phyloP scores from a whole-genome alignment of 345 rosid species.

The Excoecaria cochinchinensis region DNA sequence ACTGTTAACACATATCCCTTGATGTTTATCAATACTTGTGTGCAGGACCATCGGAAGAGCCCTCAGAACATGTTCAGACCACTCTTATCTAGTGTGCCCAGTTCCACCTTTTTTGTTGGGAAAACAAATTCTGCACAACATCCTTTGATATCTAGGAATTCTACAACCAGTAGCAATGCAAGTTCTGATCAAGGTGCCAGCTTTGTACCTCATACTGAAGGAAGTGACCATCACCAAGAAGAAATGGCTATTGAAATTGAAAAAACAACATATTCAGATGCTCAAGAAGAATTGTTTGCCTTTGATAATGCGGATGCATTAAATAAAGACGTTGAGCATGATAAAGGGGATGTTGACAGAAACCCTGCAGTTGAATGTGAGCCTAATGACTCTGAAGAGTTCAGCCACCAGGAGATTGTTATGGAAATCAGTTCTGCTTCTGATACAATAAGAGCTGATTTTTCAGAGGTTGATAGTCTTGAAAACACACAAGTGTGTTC shows the following conservation, averaged over 20 bases:
- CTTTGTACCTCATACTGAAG: slow-evolving; percentile 52
- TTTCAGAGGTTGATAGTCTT: slow-evolving; percentile 42
- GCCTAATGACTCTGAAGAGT: slow-evolving; percentile 46
- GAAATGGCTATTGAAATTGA: slow-evolving; percentile 38
- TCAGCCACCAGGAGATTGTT: slow-evolving; percentile 34
- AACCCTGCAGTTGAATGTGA: slow-evolving; percentile 37
- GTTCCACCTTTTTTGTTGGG: slow-evolving; percentile 76
- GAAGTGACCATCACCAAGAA: slow-evolving; percentile 47
- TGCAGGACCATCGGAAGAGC: slow-evolving; percentile 83
- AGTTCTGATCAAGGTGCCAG: slow-evolving; percentile 62
- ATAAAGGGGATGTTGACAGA: slow-evolving; percentile 37
- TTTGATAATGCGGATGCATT: slow-evolving; percentile 55
- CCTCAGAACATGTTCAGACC: slow-evolving; percentile 99
- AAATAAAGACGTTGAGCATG: slow-evolving; percentile 41
- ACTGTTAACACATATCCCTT: neutral
- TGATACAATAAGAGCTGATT: slow-evolving; percentile 40
- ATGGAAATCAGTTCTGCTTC: slow-evolving; percentile 44
- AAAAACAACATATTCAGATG: slow-evolving; percentile 38
- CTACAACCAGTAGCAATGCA: slow-evolving; percentile 68
- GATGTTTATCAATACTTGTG: slow-evolving; percentile 22
- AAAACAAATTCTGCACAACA: slow-evolving; percentile 57
- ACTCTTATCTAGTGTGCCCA: slow-evolving; percentile 92
- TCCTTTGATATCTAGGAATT: slow-evolving; percentile 60
- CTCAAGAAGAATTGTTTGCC: slow-evolving; percentile 54
- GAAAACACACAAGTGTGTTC: slow-evolving; percentile 51